These are phyloP conservation scores for Hordeum vulgare DNA, from an alignment of 176 grass and related monocot species.

Conservation along the genomic window DNA sequence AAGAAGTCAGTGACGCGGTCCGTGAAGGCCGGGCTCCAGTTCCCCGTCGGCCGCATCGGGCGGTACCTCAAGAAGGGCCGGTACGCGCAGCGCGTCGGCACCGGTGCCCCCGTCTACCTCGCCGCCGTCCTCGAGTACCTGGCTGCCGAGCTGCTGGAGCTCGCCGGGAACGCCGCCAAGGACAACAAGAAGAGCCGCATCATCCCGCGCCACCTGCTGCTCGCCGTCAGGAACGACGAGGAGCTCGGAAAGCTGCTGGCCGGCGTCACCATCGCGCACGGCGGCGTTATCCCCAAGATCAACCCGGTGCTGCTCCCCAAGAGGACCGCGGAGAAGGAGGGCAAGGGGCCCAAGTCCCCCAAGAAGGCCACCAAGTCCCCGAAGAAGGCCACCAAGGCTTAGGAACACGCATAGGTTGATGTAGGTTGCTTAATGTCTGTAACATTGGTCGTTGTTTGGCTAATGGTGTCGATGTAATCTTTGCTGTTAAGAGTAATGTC, in stretches of 20 bases:
- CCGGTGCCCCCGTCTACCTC: conserved; percentile 68
- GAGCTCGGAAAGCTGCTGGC: conserved; percentile 52
- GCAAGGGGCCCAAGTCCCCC: too few relatives aligned
- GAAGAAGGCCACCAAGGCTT: conserved; percentile 19
- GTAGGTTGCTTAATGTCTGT: too few relatives aligned
- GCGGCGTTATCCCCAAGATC: conserved; percentile 51
- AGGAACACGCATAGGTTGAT: too few relatives aligned
- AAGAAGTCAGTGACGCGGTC: conserved; percentile 42
- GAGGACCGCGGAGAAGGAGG: conserved; percentile 51
- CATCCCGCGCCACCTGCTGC: conserved; percentile 48
- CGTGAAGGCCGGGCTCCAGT: conserved; percentile 69
- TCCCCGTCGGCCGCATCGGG: conserved; percentile 62
- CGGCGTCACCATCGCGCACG: conserved; percentile 56
- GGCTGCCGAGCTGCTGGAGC: conserved; percentile 65
- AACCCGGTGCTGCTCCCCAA: conserved; percentile 52
- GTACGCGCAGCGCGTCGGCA: conserved; percentile 53
- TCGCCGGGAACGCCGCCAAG: conserved; percentile 50
- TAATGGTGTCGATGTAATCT: too few relatives aligned
- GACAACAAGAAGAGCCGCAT: conserved; percentile 70
- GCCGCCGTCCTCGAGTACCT: conserved; percentile 74
- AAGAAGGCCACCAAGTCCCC: conserved; percentile 40
- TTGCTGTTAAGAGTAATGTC: too few relatives aligned
- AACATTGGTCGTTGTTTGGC: too few relatives aligned
- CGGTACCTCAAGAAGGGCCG: conserved; percentile 75
- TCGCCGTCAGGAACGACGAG: conserved; percentile 59